Percentiles rank a stretch among this genome's conserved stretches.
These are phyloP conservation scores for Solanum hybrid DNA, from an alignment of 305 asterid species.

Conservation along the genomic window DNA sequence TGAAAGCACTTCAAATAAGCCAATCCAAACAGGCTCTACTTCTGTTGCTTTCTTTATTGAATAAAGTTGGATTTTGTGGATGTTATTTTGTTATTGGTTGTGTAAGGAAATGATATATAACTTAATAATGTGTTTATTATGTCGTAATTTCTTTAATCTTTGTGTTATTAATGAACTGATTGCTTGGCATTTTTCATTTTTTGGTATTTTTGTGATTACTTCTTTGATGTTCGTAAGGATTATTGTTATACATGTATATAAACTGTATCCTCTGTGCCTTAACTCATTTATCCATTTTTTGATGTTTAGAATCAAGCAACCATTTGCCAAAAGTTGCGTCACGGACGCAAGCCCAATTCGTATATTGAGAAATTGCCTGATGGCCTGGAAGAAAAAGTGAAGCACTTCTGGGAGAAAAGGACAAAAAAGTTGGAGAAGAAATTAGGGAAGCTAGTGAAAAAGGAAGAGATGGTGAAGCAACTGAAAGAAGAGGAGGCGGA, in stretches of 20 bases:
- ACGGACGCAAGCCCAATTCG: constrained; percentile 38
- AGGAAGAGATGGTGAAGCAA: constrained; percentile 16
- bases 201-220: neutral
- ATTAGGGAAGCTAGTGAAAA: constrained; percentile 17
- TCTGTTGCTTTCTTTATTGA: neutral
- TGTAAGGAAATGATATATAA: neutral
- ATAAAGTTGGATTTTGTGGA: neutral
- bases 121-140: neutral
- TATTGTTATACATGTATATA: neutral
- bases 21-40: neutral
- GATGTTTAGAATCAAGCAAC: constrained; percentile 67
- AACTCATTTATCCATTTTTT: constrained; percentile 8
- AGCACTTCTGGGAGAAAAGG: constrained; percentile 27
- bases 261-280: neutral
- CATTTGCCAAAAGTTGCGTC: constrained; percentile 42
- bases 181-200: neutral
- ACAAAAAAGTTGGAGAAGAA: constrained; percentile 10
- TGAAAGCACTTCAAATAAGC: neutral
- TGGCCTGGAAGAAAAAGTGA: constrained; percentile 63
- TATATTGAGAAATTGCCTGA: constrained; percentile 68
- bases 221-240: neutral
- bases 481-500: constrained; percentile 23
- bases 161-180: neutral
- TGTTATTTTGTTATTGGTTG: neutral
- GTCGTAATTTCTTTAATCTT: neutral